phyloP scores from a whole-genome alignment of 2,329 filamentous ascomycete species.

The Ceratocystis eucalypticola region DNA sequence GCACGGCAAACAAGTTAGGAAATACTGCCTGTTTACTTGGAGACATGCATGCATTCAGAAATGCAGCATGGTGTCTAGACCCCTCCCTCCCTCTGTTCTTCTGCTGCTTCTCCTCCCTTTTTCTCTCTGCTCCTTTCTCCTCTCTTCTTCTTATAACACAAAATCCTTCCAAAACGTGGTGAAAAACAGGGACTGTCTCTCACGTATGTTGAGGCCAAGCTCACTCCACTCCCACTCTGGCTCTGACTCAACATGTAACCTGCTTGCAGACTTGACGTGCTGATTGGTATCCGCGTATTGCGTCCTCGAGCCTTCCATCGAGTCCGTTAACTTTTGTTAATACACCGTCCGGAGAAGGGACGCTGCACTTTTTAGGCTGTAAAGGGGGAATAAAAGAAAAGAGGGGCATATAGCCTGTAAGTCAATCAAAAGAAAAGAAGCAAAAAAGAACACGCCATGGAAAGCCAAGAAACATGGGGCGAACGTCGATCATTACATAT shows the following conservation, averaged over 20 bases:
- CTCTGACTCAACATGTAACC: no score
- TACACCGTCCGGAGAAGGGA: background rate
- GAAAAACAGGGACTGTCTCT: slow-evolving; percentile 1
- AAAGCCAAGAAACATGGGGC: slow-evolving; percentile 2
- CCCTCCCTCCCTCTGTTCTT: background rate
- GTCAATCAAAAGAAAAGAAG: background rate
- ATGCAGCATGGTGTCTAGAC: background rate
- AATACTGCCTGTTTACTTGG: background rate
- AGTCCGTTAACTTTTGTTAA: no score
- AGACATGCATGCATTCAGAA: background rate
- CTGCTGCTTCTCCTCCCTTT: background rate
- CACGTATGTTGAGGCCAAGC: background rate
- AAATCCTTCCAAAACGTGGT: slow-evolving; percentile 2
- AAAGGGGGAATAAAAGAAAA: background rate
- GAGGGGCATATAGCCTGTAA: background rate
- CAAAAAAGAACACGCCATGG: slow-evolving; percentile 6
- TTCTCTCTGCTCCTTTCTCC: background rate
- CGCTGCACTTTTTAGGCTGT: background rate
- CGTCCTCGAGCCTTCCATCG: no score
- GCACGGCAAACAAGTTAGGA: background rate
- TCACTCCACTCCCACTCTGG: background rate
- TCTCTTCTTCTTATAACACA: background rate
- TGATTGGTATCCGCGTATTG: no score
- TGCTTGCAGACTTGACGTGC: no score
- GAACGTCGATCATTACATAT: slow-evolving; percentile 3